Evolutionary conservation across 2,329 filamentous ascomycete genomes (phyloP).

Genomic region (Fusarium devonianum): DNA sequence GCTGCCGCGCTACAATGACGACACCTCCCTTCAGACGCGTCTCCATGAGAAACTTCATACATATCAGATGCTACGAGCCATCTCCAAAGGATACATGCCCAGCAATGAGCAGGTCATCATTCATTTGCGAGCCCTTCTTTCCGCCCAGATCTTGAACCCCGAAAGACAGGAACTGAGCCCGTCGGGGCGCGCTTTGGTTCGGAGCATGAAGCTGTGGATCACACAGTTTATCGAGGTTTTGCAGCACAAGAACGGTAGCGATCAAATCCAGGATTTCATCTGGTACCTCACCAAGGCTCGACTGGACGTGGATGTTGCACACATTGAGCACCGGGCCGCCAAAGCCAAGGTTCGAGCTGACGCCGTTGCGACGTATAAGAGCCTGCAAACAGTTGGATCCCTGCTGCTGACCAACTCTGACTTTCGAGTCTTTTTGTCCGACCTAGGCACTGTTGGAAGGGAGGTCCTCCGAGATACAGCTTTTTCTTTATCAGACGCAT

Average conservation of each 20-base stretch:
- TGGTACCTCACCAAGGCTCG: conserved; percentile 84
- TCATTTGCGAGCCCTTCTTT: conserved; percentile 80
- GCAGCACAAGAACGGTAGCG: conserved; percentile 79
- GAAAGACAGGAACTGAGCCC: conserved; percentile 74
- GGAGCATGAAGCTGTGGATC: conserved; percentile 76
- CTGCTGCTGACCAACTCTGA: conserved; percentile 90
- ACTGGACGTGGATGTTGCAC: conserved; percentile 52
- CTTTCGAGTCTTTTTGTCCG: conserved; percentile 84
- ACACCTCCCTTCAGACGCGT: conserved; percentile 77
- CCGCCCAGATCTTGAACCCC: conserved; percentile 79
- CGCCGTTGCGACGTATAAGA: conserved; percentile 67
- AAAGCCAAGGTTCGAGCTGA: conserved; percentile 46
- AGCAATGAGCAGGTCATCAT: conserved; percentile 84
- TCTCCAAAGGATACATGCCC: conserved; percentile 88
- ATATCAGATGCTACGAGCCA: conserved; percentile 87
- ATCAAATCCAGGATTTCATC: conserved; percentile 91
- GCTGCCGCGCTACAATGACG: conserved; percentile 82
- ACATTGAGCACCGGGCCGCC: conserved; percentile 41
- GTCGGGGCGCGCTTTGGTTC: conserved; percentile 76
- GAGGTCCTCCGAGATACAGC: conserved; percentile 90
- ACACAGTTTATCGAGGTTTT: conserved; percentile 83
- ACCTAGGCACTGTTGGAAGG: conserved; percentile 78
- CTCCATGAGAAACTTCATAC: conserved; percentile 90
- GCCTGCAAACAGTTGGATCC: conserved; percentile 81
- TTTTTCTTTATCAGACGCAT: conserved; percentile 77